Evolutionary conservation across 2,329 filamentous ascomycete species (phyloP), one percentile per base, ranked within the genome.

Genomic region (Aspergillus fijiensis): DNA sequence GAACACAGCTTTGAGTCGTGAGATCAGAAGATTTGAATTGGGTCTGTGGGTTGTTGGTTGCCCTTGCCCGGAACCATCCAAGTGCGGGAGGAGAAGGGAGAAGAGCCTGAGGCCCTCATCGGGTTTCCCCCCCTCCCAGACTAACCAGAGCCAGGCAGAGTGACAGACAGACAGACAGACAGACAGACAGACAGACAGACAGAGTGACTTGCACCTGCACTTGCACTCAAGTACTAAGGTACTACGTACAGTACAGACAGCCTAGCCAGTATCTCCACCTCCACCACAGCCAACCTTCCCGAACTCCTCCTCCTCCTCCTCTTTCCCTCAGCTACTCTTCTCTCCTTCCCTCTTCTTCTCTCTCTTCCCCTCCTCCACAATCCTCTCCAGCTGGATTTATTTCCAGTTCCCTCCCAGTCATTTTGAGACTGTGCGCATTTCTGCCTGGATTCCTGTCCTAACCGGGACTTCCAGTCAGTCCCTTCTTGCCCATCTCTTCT

Each of bases 31-130:
- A 48, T 31, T 21, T 42, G 39, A 23, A 9, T 31, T 19, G 48
- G 39, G 53, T 55, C 39, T 39, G 52, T 55, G 27, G 27, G 27
- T 25, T 42, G 52, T 54, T 35, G 39, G 52, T 55, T 39, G 16
- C 52, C 27, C 52, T 55, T 55, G 39, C 49, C 47, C 31, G 48
- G 39, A 49, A 49, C 51, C 57, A 59, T 59, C 51, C 49, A 62
- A 58, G 59, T 59, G 62, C 64, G 63, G 49, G 56, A 53, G 55
- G 52, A 53, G 25, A 57, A 62, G 63, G 55, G 52, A 50, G 16
- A 57, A 62, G 63, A 60, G 65, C 65, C 62, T 67, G 62, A 67
- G 65, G 62, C 61, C 60, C 23, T 31, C 47, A 29, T n/a, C 52
- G 42, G 49, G n/a, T 35, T 50, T 59, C 27, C 49, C 39, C 47